phyloP scores from a whole-genome alignment of 2,329 filamentous ascomycete genomes.

The Penicillium brasilianum region DNA sequence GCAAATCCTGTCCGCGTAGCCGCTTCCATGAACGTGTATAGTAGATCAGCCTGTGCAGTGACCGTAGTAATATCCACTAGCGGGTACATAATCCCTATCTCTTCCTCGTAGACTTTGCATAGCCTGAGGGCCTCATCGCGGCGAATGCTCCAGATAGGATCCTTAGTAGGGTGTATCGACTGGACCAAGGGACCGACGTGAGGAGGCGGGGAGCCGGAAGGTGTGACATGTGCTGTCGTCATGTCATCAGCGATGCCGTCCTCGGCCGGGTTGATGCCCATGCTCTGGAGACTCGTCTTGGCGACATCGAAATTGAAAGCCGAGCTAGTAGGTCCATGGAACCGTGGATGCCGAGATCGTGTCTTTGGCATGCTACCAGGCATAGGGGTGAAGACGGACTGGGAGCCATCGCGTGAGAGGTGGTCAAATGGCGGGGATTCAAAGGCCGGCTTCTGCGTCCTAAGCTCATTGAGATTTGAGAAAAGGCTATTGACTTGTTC shows the following conservation, averaged over 20 bases:
- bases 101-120: slow-evolving; percentile 82
- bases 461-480: slow-evolving; percentile 71
- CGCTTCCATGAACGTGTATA: slow-evolving; percentile 76
- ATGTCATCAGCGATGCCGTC: slow-evolving; percentile 66
- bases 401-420: slow-evolving; percentile 47
- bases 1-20: slow-evolving; percentile 64
- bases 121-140: slow-evolving; percentile 81
- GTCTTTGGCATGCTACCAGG: slow-evolving; percentile 52
- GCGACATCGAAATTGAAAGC: slow-evolving; percentile 86
- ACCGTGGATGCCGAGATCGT: slow-evolving; percentile 65
- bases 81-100: slow-evolving; percentile 91
- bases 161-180: slow-evolving; percentile 58
- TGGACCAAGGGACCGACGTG: slow-evolving; percentile 37
- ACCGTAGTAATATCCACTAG: slow-evolving; percentile 75
- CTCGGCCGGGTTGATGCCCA: slow-evolving; percentile 74
- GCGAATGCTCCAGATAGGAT: slow-evolving; percentile 79
- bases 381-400: slow-evolving; percentile 43
- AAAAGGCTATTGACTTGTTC: slow-evolving; percentile 82
- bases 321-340: slow-evolving; percentile 83
- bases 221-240: slow-evolving; percentile 59
- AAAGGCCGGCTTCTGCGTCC: slow-evolving; percentile 49
- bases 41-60: slow-evolving; percentile 69
- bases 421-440: slow-evolving; percentile 43
- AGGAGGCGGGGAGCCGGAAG: slow-evolving; percentile 52
- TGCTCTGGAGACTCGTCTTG: slow-evolving; percentile 82